Conservation (phyloP, 768 basidiomycete genomes). For the Tulasnella calospora region DNA sequence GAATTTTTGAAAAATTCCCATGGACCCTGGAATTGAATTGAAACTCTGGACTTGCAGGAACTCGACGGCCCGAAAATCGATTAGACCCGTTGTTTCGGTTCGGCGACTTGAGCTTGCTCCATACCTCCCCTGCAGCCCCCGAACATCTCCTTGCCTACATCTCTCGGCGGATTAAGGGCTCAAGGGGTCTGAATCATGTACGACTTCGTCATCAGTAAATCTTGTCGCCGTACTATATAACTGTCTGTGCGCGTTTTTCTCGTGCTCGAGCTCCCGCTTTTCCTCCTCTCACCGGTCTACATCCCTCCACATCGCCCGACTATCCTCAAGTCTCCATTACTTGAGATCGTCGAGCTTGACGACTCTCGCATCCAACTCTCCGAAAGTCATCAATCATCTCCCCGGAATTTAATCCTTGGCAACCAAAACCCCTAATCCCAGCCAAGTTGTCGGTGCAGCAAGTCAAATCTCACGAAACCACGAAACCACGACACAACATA, state of each 20-base stretch:
- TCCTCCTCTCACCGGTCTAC: background rate
- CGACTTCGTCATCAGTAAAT: background rate
- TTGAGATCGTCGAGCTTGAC: background rate
- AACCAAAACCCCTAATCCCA: background rate
- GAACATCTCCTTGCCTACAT: background rate
- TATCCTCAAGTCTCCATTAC: background rate
- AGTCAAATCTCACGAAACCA: slow-evolving; percentile 6
- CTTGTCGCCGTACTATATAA: background rate
- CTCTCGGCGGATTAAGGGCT: slow-evolving; percentile 7
- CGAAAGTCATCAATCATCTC: background rate
- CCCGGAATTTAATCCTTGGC: background rate
- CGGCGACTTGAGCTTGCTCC: background rate
- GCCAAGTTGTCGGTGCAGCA: background rate
- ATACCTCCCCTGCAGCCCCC: background rate
- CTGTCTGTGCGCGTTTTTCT: background rate
- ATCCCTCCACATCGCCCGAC: background rate
- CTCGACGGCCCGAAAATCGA: background rate
- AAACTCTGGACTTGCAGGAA: background rate
- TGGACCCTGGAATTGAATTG: background rate
- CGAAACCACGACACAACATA: background rate
- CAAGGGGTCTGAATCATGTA: background rate
- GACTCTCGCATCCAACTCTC: background rate
- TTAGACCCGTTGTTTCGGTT: background rate
- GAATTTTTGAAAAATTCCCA: background rate
- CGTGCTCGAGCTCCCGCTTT: background rate